These are phyloP conservation scores for Inonotus obliquus DNA, from an alignment of 1,284 basidiomycete species.

Conservation along the genomic window DNA sequence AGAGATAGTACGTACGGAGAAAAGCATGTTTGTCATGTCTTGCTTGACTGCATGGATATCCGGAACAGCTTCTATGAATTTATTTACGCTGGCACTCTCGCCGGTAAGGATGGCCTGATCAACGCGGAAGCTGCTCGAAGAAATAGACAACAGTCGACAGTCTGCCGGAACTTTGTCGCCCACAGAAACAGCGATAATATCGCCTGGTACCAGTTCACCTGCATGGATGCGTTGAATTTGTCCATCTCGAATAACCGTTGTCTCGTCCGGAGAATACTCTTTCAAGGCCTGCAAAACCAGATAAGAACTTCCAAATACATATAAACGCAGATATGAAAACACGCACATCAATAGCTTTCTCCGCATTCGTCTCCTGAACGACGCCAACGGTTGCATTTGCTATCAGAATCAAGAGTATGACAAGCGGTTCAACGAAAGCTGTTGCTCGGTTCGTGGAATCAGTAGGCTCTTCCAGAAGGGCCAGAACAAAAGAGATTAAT, in stretches of 20 bases:
- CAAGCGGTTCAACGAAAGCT: slow-evolving; percentile 89
- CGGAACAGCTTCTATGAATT: slow-evolving; percentile 60
- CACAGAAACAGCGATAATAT: slow-evolving; percentile 84
- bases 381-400: slow-evolving; percentile 95
- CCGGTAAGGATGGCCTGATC: slow-evolving; percentile 96
- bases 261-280: slow-evolving; percentile 94
- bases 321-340: slow-evolving; percentile 4
- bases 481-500: slow-evolving; percentile 85
- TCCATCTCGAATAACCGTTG: slow-evolving; percentile 80
- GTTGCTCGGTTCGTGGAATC: slow-evolving; percentile 62
- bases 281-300: slow-evolving; percentile 69
- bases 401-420: slow-evolving; percentile 90
- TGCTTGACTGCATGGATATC: slow-evolving; percentile 86
- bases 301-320: slow-evolving; percentile 15
- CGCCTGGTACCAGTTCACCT: slow-evolving; percentile 87
- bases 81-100: slow-evolving; percentile 85
- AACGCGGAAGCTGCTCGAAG: slow-evolving; percentile 87
- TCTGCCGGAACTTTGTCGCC: slow-evolving; percentile 95
- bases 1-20: slow-evolving; percentile 59
- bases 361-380: slow-evolving; percentile 91
- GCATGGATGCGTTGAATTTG: slow-evolving; percentile 74
- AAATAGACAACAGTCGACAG: slow-evolving; percentile 82
- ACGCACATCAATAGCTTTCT: slow-evolving; percentile 91
- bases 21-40: slow-evolving; percentile 93
- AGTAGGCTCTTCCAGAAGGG: slow-evolving; percentile 73